These are phyloP conservation scores for Colletotrichum zoysiae DNA, from an alignment of 2,329 filamentous ascomycete species.

Conservation along the genomic window DNA sequence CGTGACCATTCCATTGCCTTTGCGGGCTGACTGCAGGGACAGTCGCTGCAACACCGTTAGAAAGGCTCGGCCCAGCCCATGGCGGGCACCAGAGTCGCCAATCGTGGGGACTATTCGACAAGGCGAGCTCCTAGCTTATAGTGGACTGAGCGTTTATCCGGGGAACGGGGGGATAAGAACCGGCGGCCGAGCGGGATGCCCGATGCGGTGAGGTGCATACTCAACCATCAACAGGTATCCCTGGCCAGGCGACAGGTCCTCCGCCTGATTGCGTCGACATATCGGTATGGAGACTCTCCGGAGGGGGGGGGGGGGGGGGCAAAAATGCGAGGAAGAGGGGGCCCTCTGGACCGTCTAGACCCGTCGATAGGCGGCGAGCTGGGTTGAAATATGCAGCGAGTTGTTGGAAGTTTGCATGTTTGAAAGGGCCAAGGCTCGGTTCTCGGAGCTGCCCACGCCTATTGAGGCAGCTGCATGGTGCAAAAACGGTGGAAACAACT, in stretches of 20 bases:
- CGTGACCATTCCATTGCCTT: not conserved
- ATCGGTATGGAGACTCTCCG: not conserved
- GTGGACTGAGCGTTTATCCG: constrained; percentile 14
- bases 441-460: not conserved
- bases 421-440: constrained; percentile 11
- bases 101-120: constrained; percentile 20
- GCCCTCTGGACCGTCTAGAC: not conserved
- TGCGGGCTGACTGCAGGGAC: constrained; percentile 5
- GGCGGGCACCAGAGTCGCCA: not conserved
- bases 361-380: not conserved
- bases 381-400: not conserved
- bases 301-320: too few species aligned
- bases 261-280: constrained; percentile 19
- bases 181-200: constrained; percentile 14
- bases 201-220: constrained; percentile 19
- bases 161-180: constrained; percentile 27
- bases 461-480: not conserved
- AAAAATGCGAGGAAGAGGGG: not conserved
- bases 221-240: not conserved
- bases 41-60: not conserved
- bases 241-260: constrained; percentile 4
- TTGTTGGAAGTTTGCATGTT: constrained; percentile 17
- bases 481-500: not conserved
- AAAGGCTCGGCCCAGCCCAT: constrained; percentile 13
- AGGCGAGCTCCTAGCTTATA: constrained; percentile 9